phyloP scores from a whole-genome alignment of 1,284 basidiomycete species.

The Leccinum pachyderme region DNA sequence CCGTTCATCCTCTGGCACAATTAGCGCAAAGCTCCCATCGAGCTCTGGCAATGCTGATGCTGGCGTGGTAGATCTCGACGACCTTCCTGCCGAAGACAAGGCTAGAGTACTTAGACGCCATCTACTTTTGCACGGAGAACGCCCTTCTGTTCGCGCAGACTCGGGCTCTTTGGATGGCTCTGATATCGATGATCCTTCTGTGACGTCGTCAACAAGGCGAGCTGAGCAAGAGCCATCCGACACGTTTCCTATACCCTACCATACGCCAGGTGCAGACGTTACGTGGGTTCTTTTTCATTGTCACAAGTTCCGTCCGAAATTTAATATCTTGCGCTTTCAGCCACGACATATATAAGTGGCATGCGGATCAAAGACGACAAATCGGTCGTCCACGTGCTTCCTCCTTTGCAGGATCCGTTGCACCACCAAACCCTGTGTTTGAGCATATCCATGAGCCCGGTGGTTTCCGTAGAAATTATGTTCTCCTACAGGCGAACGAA shows the following conservation, averaged over 20 bases:
- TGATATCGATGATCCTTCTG: conserved; percentile 30
- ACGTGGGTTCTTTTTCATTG: conserved; percentile 60
- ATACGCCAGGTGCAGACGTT: conserved; percentile 83
- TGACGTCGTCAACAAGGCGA: conserved; percentile 37
- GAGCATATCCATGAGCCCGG: conserved; percentile 92
- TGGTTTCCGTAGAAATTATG: conserved; percentile 88
- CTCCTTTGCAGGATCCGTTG: conserved; percentile 66
- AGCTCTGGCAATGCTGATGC: conserved; percentile 31
- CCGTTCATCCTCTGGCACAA: conserved; percentile 31
- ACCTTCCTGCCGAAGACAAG: conserved; percentile 78
- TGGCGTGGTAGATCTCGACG: conserved; percentile 46
- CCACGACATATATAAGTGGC: conserved; percentile 95
- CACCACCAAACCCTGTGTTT: conserved; percentile 66
- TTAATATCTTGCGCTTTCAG: conserved; percentile 38
- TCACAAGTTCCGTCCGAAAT: conserved; percentile 15
- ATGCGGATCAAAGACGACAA: conserved; percentile 67
- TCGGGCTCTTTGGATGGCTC: conserved; percentile 33
- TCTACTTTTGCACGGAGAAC: conserved; percentile 74
- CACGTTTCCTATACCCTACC: conserved; percentile 79
- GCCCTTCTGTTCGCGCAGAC: conserved; percentile 43
- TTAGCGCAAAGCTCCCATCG: conserved; percentile 33
- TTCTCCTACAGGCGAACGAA: conserved; percentile 68
- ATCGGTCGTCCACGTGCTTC: conserved; percentile 61
- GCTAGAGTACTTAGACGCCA: conserved; percentile 77
- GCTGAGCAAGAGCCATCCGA: conserved; percentile 47